Percentiles rank a stretch among this genome's conserved stretches.
These are phyloP conservation scores for Wickerhamomyces xylosicus DNA, from an alignment of 805 yeast genomes.

Conservation along the genomic window DNA sequence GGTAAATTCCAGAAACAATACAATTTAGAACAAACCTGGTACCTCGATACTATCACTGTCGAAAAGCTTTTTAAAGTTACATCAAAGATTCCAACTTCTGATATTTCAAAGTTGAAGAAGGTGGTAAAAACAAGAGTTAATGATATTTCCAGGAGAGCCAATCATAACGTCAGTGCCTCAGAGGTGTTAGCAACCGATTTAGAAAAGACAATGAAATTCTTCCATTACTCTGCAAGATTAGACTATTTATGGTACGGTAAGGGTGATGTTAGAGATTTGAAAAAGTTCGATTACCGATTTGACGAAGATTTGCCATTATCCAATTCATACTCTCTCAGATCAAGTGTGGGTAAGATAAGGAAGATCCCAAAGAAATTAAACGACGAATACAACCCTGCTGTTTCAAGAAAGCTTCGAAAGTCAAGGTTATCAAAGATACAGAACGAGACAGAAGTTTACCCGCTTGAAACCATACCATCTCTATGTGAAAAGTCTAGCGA, in stretches of 20 bases:
- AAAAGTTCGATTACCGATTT: slow-evolving; percentile 13
- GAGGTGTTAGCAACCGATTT: slow-evolving; percentile 30
- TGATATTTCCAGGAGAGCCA: slow-evolving; percentile 39
- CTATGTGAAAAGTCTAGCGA: slow-evolving; percentile 3
- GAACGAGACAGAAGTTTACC: too few species aligned
- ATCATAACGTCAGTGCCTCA: slow-evolving; percentile 23
- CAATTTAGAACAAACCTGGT: slow-evolving; percentile 38
- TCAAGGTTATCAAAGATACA: too few species aligned
- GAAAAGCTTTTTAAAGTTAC: slow-evolving; percentile 37
- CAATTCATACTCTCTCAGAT: slow-evolving; percentile 10
- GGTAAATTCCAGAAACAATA: slow-evolving; percentile 71
- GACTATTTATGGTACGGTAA: slow-evolving; percentile 40
- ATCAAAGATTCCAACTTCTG: slow-evolving; percentile 31
- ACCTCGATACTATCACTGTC: slow-evolving; percentile 48
- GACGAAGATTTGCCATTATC: slow-evolving; percentile 2
- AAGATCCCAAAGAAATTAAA: slow-evolving; percentile 16
- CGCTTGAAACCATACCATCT: too few species aligned
- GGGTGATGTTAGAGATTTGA: slow-evolving; percentile 30
- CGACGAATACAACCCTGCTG: slow-evolving; percentile 8
- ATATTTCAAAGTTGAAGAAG: slow-evolving; percentile 43
- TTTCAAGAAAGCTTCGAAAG: background rate
- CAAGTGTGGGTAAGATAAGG: slow-evolving; percentile 19
- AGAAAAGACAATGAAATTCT: slow-evolving; percentile 18
- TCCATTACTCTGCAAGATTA: slow-evolving; percentile 22
- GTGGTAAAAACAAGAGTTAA: slow-evolving; percentile 68